A percentile compares a stretch with the other conserved stretches of the same genome.
These are phyloP conservation scores for Triticum urartu DNA, from an alignment of 176 grass and related monocot genomes.

Conservation along the genomic window DNA sequence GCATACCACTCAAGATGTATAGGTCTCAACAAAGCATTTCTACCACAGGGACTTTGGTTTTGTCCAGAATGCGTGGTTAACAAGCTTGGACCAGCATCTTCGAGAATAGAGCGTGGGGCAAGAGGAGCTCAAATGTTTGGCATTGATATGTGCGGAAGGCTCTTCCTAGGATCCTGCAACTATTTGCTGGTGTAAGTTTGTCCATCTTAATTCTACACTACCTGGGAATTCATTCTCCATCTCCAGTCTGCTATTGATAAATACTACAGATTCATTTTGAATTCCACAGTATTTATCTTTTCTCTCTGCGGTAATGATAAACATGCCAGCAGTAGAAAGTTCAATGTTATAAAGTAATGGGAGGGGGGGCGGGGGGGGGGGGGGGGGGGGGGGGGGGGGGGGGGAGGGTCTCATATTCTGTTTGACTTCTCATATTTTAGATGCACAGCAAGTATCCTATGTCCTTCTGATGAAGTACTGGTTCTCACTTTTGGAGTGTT, in stretches of 20 bases:
- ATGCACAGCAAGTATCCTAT: not conserved
- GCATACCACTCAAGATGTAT: constrained; percentile 99
- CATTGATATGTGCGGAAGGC: constrained; percentile 60
- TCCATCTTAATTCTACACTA: constrained; percentile 18
- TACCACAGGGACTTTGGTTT: constrained; percentile 81
- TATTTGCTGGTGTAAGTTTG: constrained; percentile 96
- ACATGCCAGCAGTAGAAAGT: constrained; percentile 3
- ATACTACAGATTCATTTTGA: constrained; percentile 22
- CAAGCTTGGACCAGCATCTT: constrained; percentile 67
- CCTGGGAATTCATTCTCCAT: not conserved
- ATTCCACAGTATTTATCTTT: not conserved
- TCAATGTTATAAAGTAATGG: not conserved
- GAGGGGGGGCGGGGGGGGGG: not conserved
- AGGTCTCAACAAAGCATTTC: constrained; percentile 75
- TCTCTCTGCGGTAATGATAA: not conserved
- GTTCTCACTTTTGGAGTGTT: not conserved
- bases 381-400: not conserved
- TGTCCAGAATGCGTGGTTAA: constrained; percentile 88
- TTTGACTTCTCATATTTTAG: constrained; percentile 17
- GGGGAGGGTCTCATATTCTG: not conserved
- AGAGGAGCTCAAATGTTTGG: constrained; percentile 82
- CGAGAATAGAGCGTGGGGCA: constrained; percentile 74
- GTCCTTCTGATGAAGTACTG: not conserved
- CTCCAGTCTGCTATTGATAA: not conserved
- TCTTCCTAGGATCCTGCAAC: constrained; percentile 84